Evolutionary conservation across 176 grass and related monocot genomes (phyloP).

Genomic region (Aegilops sharonensis): DNA sequence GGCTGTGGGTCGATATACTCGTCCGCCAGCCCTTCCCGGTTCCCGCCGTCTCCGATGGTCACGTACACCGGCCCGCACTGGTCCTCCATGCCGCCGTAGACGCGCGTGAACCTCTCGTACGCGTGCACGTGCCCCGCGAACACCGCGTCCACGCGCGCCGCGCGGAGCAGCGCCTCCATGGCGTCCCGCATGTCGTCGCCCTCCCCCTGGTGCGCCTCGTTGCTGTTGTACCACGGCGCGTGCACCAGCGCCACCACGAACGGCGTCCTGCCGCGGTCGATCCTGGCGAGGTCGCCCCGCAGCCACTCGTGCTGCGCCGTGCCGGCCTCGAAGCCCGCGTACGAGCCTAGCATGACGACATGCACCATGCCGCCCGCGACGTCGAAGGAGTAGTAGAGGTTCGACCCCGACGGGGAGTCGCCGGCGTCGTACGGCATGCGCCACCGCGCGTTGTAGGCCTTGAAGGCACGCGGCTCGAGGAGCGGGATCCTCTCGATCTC

Average conservation of each 20-base stretch:
- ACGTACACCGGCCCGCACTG: conserved; percentile 1
- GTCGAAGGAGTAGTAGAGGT: conserved; percentile 72
- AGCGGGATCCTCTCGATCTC: conserved; percentile 43
- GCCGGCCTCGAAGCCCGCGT: neutral
- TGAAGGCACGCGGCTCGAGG: conserved; percentile 23
- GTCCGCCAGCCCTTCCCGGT: neutral
- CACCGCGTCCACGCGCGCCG: neutral
- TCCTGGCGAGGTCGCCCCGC: neutral
- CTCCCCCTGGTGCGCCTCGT: conserved; percentile 51
- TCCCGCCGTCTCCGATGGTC: conserved; percentile 8
- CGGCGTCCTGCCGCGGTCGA: neutral
- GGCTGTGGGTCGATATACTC: conserved; percentile 6
- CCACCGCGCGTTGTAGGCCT: conserved; percentile 54
- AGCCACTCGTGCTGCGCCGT: neutral
- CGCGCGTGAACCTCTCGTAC: neutral
- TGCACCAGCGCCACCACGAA: conserved; percentile 42
- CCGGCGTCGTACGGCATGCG: conserved; percentile 64
- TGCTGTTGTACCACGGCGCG: conserved; percentile 69
- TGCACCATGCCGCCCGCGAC: conserved; percentile 50
- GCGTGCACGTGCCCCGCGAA: conserved; percentile 3
- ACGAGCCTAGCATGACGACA: conserved; percentile 42
- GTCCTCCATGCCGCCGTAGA: conserved; percentile 15
- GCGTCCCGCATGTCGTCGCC: conserved; percentile 37
- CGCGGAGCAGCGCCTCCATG: conserved; percentile 3
- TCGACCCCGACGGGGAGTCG: conserved; percentile 38